Evolutionary conservation across 2,329 filamentous ascomycete species (phyloP), one percentile per base, ranked within the genome.

Genomic region (Cytospora mali): DNA sequence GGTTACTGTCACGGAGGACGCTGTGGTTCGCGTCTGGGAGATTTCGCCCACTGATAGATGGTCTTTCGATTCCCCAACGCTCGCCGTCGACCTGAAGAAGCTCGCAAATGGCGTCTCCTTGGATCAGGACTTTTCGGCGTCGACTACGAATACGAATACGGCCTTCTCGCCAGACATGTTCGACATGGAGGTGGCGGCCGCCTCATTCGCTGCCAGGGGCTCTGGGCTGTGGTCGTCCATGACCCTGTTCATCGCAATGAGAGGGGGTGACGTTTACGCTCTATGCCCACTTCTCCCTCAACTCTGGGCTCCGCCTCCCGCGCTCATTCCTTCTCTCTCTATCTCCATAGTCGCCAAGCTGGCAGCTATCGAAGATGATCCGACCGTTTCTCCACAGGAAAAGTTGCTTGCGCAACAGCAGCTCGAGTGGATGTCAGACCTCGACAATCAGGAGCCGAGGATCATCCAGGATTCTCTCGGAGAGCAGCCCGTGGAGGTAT

Each of bases 191-290:
- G 92, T 96, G 25, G 92, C 93, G 4, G 89, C 93, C 2, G 93
- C 93, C 56, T 91, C 88, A 73, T 99, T 99, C 77, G 80, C 83
- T 39, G 79, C 79, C 14, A 81, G 82, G 66, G 81, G 80, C 39
- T 84, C 85, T 7, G 94, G 93, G 16, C 93, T 93, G 59, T 99
- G 95, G 95, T 91, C 93, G 9, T 87, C 93, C 11, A 97, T 97
- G 91, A 98, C 95, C 0, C 81, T 99, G 13, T 99, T 94, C 92
- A 80, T 98, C 57, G 93, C 93, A n/a, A 99, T 97, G 90, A 87
- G 87, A 42, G 90, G 92, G 64, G 95, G 95, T 4, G 93, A 97
- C 71, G 84, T 98, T 6, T 99, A 99, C 72, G 93, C 94, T 1
- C 80, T 99, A 10, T 97, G 93, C 72, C 95, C 95, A 1, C 81